A percentile compares a stretch with the other conserved stretches of the same genome.
phyloP scores from a whole-genome alignment of 768 basidiomycete genomes.

The Lactifluus piperatus region DNA sequence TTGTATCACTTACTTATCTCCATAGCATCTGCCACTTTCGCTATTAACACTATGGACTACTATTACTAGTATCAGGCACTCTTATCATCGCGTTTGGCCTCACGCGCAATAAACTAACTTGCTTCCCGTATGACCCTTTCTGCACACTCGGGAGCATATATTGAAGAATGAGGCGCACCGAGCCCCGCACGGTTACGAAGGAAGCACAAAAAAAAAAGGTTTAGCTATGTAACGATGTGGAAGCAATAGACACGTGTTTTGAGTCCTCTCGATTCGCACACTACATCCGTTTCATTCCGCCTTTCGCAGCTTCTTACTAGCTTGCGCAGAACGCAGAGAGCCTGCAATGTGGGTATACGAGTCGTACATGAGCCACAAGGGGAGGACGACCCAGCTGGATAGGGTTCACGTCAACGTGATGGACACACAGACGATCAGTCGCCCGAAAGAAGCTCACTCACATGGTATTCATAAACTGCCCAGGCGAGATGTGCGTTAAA shows the following conservation, averaged over 20 bases:
- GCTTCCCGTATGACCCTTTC: neutral
- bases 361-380: conserved; percentile 67
- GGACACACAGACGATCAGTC: neutral
- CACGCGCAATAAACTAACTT: neutral
- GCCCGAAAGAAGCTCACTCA: conserved; percentile 35
- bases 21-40: neutral
- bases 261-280: neutral
- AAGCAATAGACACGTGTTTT: neutral
- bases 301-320: conserved; percentile 3
- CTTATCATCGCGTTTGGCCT: conserved; percentile 1
- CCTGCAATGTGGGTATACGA: conserved; percentile 64
- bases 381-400: conserved; percentile 70
- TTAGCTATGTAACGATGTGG: neutral
- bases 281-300: neutral
- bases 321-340: conserved; percentile 37
- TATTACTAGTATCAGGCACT: neutral
- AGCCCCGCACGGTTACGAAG: neutral
- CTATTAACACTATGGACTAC: conserved; percentile 6
- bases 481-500: neutral
- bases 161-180: neutral
- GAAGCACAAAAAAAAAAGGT: neutral
- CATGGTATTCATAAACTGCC: conserved; percentile 78
- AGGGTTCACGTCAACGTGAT: conserved; percentile 7
- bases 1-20: neutral
- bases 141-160: neutral